These are phyloP conservation scores for Murraya paniculata DNA, from an alignment of 345 rosid genomes.

Conservation along the genomic window DNA sequence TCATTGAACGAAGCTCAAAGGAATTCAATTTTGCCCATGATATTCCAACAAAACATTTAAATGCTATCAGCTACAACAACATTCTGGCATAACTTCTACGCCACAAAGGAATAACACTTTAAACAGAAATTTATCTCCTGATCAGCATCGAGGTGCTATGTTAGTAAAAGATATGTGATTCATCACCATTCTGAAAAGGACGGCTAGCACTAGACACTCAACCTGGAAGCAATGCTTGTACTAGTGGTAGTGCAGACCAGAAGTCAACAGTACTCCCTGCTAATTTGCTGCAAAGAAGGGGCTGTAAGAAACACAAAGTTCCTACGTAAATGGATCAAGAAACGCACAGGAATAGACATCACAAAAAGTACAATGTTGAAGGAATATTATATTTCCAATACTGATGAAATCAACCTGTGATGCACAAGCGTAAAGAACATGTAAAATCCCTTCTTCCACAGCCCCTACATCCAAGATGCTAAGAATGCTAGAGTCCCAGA, in stretches of 20 bases:
- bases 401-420: conserved; percentile 63
- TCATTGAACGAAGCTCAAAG: conserved; percentile 6
- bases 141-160: neutral
- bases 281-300: conserved; percentile 60
- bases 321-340: conserved; percentile 19
- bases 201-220: conserved; percentile 12
- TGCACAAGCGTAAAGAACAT: conserved; percentile 83
- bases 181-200: conserved; percentile 9
- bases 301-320: conserved; percentile 40
- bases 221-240: conserved; percentile 86
- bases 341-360: conserved; percentile 17
- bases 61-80: neutral
- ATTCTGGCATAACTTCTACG: neutral
- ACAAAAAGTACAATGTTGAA: conserved; percentile 7
- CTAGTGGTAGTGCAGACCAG: conserved; percentile 75
- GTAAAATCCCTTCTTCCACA: conserved; percentile 82
- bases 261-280: conserved; percentile 54
- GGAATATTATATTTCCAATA: conserved; percentile 17
- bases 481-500: conserved; percentile 50
- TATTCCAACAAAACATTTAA: neutral
- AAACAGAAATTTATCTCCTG: neutral
- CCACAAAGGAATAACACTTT: neutral
- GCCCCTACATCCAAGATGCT: conserved; percentile 63
- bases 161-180: neutral
- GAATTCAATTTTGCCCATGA: conserved; percentile 7